phyloP scores from a whole-genome alignment of 2,329 filamentous ascomycete genomes.

The Scytalidium lignicola region DNA sequence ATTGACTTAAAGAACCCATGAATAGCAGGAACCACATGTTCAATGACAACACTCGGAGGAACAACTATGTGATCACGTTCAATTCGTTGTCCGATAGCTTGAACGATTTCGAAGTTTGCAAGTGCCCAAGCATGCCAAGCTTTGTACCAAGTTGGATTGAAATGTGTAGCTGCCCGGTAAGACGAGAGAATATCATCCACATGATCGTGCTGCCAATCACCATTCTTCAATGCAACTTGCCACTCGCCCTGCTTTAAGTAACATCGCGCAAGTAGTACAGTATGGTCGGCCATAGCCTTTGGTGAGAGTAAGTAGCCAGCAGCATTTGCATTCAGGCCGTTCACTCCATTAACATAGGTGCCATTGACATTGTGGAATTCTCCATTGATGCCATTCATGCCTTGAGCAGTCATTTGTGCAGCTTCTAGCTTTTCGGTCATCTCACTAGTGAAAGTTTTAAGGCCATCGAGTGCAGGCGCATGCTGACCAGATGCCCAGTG shows the following conservation, averaged over 20 bases:
- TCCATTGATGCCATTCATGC: slow-evolving; percentile 22
- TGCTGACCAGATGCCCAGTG: slow-evolving; percentile 84
- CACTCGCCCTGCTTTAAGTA: slow-evolving; percentile 96
- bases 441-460: slow-evolving; percentile 57
- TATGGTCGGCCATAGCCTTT: slow-evolving; percentile 53
- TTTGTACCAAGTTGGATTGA: slow-evolving; percentile 96
- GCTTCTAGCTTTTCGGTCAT: slow-evolving; percentile 36
- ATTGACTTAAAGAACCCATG: slow-evolving; percentile 98
- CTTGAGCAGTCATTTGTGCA: slow-evolving; percentile 21
- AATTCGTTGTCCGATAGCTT: slow-evolving; percentile 50
- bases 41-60: slow-evolving; percentile 63
- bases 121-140: slow-evolving; percentile 99
- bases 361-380: slow-evolving; percentile 31
- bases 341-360: slow-evolving; percentile 9
- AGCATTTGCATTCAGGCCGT: slow-evolving; percentile 39
- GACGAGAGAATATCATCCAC: slow-evolving; percentile 87
- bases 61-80: slow-evolving; percentile 35
- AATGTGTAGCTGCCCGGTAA: slow-evolving; percentile 86
- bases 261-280: slow-evolving; percentile 81
- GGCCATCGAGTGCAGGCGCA: slow-evolving; percentile 50
- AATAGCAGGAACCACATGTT: slow-evolving; percentile 91
- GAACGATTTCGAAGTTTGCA: slow-evolving; percentile 97
- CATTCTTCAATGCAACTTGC: slow-evolving; percentile 79
- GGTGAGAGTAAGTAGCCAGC: slow-evolving; percentile 13
- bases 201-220: slow-evolving; percentile 82